Conservation (phyloP, 1,284 basidiomycete genomes). For the Cryptococcus deneoformans region DNA sequence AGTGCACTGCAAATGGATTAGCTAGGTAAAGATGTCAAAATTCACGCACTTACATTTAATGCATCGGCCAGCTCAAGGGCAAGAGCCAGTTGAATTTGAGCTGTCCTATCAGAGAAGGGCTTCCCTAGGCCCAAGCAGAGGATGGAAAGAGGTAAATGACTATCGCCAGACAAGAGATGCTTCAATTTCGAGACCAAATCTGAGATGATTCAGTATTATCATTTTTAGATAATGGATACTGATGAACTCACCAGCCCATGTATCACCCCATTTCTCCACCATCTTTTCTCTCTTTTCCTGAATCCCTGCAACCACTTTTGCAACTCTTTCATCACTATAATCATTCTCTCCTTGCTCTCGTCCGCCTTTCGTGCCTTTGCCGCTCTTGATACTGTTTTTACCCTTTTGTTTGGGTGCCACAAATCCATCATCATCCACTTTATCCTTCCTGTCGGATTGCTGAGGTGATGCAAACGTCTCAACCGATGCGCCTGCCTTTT, state of each 20-base stretch:
- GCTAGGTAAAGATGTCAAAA: background rate
- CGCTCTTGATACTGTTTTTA: slow-evolving; percentile 14
- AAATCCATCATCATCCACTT: slow-evolving; percentile 15
- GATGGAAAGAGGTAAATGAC: slow-evolving; percentile 5
- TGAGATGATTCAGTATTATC: background rate
- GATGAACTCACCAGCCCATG: slow-evolving; percentile 27
- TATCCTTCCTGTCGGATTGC: slow-evolving; percentile 1
- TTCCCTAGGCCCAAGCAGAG: slow-evolving; percentile 43
- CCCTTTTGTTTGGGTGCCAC: slow-evolving; percentile 12
- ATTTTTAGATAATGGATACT: background rate
- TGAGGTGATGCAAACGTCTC: background rate
- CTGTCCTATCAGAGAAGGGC: slow-evolving; percentile 36
- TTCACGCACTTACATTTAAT: slow-evolving; percentile 17
- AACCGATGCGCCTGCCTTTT: slow-evolving; percentile 15
- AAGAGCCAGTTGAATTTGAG: slow-evolving; percentile 44
- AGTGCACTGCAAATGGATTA: slow-evolving; percentile 4
- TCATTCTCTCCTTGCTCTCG: slow-evolving; percentile 9
- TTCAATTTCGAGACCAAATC: slow-evolving; percentile 5
- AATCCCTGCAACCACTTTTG: slow-evolving; percentile 17
- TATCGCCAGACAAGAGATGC: background rate
- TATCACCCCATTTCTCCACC: slow-evolving; percentile 34
- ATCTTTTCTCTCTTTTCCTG: slow-evolving; percentile 36
- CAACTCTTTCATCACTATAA: slow-evolving; percentile 21
- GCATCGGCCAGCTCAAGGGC: slow-evolving; percentile 20
- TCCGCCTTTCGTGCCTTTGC: slow-evolving; percentile 5